Evolutionary conservation across 176 grass and related monocot genomes (phyloP), one percentile per base, ranked within the genome.

Genomic region (Otatea glauca): DNA sequence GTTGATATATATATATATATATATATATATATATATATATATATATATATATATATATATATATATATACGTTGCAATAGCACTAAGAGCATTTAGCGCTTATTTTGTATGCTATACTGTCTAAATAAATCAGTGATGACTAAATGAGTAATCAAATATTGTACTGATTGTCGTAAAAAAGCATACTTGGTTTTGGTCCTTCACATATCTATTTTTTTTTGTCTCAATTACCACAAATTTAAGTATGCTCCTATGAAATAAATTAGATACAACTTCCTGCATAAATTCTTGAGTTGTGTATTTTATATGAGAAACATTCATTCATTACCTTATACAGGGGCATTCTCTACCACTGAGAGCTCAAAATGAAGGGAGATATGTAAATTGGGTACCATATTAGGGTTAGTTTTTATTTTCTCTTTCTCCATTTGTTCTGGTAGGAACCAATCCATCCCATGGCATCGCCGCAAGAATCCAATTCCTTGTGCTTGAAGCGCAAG

Each of bases 401-500:
- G 75, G 42, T 76, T 86, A 75, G 81, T 78, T 77, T 79, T 68
- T 79, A 27, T 68, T 77, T 69, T 74, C 32, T 63, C 65, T 81
- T 54, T 89, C 63, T 9, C 72, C 67, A 77, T 79, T 80, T 88
- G 15, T 83, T 84, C 39, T 49, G 50, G 61, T 49, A 70, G 59
- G 79, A 90, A 88, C n/a, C 65, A 76, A 72, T 45, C 56, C 50
- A 76, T 34, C 75, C 72, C 68, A 89, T 88, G 87, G 80, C 87
- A 55, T 92, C 85, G 2, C 70, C 4, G 3, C 59, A 87, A 90
- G 84, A 87, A 87, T 83, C 74, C 74, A 90, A 69, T 74, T 56
- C 84, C 34, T 20, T 74, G 27, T 79, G 84, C 77, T 92, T 89
- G 84, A 97, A 97, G 87, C 87, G 89, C 45, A 97, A 97, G 75